Conservation (phyloP, 306 rosid species). For the Abrus pulchellus region DNA sequence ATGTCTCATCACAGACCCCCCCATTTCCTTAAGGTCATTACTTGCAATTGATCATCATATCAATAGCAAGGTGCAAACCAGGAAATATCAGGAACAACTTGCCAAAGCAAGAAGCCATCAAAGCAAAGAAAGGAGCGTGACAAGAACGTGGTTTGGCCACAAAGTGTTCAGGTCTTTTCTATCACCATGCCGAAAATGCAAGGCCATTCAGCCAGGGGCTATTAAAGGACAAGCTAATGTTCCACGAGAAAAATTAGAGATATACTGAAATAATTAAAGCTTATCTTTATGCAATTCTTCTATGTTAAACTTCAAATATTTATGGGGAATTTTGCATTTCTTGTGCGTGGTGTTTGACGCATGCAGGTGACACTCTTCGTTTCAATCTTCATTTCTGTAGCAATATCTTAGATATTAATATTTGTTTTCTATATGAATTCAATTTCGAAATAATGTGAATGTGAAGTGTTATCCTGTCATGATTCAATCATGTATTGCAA, state of each 20-base stretch:
- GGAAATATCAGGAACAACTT: slow-evolving; percentile 41
- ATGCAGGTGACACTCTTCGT: neutral
- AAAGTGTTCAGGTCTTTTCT: slow-evolving; percentile 58
- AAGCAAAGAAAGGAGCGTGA: slow-evolving; percentile 33
- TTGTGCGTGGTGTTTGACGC: neutral
- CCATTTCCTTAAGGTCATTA: slow-evolving; percentile 39
- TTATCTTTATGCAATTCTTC: slow-evolving; percentile 11
- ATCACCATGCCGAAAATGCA: slow-evolving; percentile 68
- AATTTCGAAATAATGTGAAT: neutral
- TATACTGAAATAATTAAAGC: slow-evolving; percentile 22
- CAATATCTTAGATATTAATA: neutral
- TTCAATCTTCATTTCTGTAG: neutral
- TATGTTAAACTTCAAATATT: neutral
- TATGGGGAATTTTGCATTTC: slow-evolving; percentile 17
- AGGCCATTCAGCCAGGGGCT: slow-evolving; percentile 52
- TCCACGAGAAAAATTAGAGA: slow-evolving; percentile 40
- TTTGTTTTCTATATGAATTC: neutral
- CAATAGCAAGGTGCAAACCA: slow-evolving; percentile 34
- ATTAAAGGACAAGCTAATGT: slow-evolving; percentile 30
- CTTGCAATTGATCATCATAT: slow-evolving; percentile 37
- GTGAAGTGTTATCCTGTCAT: neutral
- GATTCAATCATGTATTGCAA: neutral
- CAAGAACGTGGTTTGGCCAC: slow-evolving; percentile 50
- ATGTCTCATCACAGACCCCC: slow-evolving; percentile 28
- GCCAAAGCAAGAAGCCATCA: slow-evolving; percentile 40